phyloP scores from a whole-genome alignment of 2,329 filamentous ascomycete genomes.

The Fusarium metavorans region DNA sequence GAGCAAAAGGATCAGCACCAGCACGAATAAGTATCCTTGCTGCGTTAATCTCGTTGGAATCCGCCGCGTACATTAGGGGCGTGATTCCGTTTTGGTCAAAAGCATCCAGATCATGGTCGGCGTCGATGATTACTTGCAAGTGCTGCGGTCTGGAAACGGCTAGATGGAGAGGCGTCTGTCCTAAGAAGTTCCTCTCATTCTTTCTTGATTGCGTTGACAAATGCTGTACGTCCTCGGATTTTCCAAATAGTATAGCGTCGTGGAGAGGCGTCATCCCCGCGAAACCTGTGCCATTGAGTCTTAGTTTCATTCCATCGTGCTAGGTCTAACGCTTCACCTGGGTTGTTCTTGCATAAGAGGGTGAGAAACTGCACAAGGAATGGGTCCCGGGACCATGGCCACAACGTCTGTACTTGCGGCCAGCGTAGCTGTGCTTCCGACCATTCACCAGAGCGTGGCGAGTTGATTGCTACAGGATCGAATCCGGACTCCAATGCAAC shows the following conservation, averaged over 20 bases:
- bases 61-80: constrained; percentile 14
- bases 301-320: rapidly evolving
- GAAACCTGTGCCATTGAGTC: neutral
- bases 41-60: neutral
- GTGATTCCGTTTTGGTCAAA: neutral
- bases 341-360: neutral
- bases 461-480: neutral
- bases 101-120: neutral
- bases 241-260: neutral
- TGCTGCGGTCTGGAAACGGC: neutral
- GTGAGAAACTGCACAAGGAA: neutral
- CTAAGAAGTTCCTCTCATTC: neutral
- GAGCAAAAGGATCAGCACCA: neutral
- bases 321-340: neutral
- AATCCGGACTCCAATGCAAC: neutral
- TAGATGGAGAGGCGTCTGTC: neutral
- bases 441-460: neutral
- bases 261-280: neutral
- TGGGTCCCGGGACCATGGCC: neutral
- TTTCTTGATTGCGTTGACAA: neutral
- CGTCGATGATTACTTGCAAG: neutral
- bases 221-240: neutral
- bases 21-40: neutral
- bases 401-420: no score
- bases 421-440: no score